These are phyloP conservation scores for Bidens hawaiensis DNA, from an alignment of 140 eudicot species.

Conservation along the genomic window DNA sequence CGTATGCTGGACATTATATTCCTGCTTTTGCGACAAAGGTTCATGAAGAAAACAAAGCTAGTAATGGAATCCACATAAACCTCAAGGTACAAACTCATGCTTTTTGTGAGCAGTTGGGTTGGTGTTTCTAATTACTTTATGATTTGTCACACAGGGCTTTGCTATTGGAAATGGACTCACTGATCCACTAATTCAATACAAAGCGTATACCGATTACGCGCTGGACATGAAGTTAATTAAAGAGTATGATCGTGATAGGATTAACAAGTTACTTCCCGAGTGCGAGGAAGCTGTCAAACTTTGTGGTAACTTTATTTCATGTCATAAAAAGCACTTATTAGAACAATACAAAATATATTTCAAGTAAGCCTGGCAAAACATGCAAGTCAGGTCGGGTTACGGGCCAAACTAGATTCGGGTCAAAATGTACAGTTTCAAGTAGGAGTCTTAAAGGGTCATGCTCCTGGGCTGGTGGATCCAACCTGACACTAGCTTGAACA, in stretches of 20 bases:
- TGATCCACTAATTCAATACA: slow-evolving; percentile 81
- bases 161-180: slow-evolving; percentile 97
- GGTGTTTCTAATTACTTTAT: neutral
- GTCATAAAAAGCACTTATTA: too few relatives aligned
- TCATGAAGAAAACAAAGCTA: slow-evolving; percentile 84
- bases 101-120: neutral
- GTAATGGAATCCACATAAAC: slow-evolving; percentile 82
- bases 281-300: slow-evolving; percentile 84
- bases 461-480: too few relatives aligned
- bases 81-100: too few relatives aligned
- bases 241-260: slow-evolving; percentile 46
- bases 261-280: slow-evolving; percentile 63
- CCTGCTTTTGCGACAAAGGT: slow-evolving; percentile 98
- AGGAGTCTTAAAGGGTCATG: too few relatives aligned
- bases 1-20: slow-evolving; percentile 98
- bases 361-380: too few relatives aligned
- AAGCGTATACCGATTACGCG: slow-evolving; percentile 91
- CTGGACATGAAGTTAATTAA: too few relatives aligned
- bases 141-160: slow-evolving; percentile 64
- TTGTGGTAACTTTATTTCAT: slow-evolving; percentile 60
- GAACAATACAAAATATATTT: too few relatives aligned
- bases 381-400: too few relatives aligned
- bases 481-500: too few relatives aligned
- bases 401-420: too few relatives aligned
- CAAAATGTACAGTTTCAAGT: too few relatives aligned